These are phyloP conservation scores for Acorus gramineus DNA, from an alignment of 106 monocot genomes.

Conservation along the genomic window DNA sequence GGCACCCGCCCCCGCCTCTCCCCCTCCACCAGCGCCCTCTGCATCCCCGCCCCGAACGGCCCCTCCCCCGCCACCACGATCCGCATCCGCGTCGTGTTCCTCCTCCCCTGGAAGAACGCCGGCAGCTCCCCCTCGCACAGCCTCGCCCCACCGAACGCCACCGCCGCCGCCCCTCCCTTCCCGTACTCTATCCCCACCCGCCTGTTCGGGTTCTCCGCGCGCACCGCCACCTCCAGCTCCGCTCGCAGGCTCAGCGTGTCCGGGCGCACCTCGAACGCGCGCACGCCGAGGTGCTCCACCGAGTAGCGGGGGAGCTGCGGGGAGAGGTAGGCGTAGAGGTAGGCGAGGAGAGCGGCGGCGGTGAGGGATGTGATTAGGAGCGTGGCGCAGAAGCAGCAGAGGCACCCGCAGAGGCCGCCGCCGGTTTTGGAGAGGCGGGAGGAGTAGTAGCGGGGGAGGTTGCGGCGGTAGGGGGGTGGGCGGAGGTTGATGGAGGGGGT, in stretches of 20 bases:
- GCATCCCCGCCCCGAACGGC: conserved; percentile 20
- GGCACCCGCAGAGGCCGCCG: conserved; percentile 23
- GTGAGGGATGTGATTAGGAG: conserved; percentile 28
- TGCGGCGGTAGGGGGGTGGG: conserved; percentile 41
- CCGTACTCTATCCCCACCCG: conserved; percentile 47
- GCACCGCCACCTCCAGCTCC: conserved; percentile 22
- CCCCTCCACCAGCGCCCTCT: conserved; percentile 31
- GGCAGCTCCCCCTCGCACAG: conserved; percentile 48
- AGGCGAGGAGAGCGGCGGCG: conserved; percentile 12
- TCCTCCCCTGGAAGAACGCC: conserved; percentile 46
- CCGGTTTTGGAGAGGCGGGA: background rate
- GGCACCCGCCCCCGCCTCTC: conserved; percentile 26
- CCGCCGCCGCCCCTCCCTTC: conserved; percentile 19
- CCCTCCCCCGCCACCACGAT: conserved; percentile 31
- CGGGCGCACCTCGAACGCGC: conserved; percentile 23
- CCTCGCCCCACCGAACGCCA: conserved; percentile 23
- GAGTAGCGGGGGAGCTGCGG: conserved; percentile 50
- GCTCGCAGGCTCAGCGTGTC: conserved; percentile 33
- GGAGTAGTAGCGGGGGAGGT: conserved; percentile 47
- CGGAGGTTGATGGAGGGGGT: conserved; percentile 9
- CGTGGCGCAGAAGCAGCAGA: conserved; percentile 38
- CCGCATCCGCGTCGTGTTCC: conserved; percentile 36
- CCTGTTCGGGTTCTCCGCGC: conserved; percentile 55
- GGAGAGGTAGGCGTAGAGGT: conserved; percentile 22
- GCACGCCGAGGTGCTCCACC: conserved; percentile 26